Conservation (phyloP, 2,329 filamentous ascomycete species). For the Fusarium duplospermum region DNA sequence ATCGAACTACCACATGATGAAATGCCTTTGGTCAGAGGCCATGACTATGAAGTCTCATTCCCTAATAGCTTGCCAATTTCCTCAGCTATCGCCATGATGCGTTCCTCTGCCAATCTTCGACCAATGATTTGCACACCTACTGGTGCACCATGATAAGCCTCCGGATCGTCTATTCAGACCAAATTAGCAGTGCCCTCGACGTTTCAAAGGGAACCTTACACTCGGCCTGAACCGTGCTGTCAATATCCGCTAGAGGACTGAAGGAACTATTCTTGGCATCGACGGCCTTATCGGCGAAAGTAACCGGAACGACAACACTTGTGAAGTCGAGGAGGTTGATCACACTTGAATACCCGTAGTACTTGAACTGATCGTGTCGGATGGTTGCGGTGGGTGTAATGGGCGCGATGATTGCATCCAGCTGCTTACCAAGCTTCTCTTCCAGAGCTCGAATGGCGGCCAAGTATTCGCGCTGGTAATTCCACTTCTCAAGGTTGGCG, state of each 20-base stretch:
- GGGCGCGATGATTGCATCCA: constrained; percentile 55
- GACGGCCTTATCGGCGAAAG: constrained; percentile 53
- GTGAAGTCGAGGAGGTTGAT: constrained; percentile 55
- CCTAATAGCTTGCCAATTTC: constrained; percentile 48
- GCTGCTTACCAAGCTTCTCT: constrained; percentile 31
- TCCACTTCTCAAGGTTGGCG: constrained; percentile 49
- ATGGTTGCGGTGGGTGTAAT: constrained; percentile 55
- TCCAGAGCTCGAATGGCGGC: constrained; percentile 32
- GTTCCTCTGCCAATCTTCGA: constrained; percentile 41
- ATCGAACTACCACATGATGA: not conserved
- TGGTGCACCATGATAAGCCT: constrained; percentile 42
- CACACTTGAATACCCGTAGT: constrained; percentile 52
- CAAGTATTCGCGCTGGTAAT: constrained; percentile 50
- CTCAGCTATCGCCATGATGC: constrained; percentile 49
- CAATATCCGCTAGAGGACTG: constrained; percentile 34
- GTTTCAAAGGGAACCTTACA: constrained; percentile 32
- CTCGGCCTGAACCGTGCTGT: constrained; percentile 36
- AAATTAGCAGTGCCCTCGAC: not conserved
- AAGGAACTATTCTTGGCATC: constrained; percentile 43
- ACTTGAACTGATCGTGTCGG: constrained; percentile 51
- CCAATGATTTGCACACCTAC: constrained; percentile 44
- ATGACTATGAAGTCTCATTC: not conserved
- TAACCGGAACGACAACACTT: constrained; percentile 58
- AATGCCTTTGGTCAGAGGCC: not conserved
- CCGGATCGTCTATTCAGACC: constrained; percentile 24